A percentile compares a stretch with the other conserved stretches of the same genome.
phyloP scores from a whole-genome alignment of 148 eudicot genomes.

The Arbutus unedo region DNA sequence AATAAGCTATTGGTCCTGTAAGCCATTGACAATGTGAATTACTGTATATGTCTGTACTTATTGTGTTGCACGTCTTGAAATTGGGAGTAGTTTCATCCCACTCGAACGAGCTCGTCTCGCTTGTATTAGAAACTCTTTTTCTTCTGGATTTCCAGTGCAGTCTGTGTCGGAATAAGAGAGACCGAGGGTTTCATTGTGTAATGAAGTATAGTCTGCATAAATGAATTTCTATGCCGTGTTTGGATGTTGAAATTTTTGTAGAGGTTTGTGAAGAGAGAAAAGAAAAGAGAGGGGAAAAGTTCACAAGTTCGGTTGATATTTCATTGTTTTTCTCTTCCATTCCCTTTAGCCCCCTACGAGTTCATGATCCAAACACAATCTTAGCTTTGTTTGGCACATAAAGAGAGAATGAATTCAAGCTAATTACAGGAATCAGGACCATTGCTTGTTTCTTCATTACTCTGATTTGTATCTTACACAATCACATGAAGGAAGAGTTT shows the following conservation, averaged over 20 bases:
- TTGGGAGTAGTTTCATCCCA: not conserved
- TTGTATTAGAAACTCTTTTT: not conserved
- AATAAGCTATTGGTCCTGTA: not conserved
- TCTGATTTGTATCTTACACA: too few relatives aligned
- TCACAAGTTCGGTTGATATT: not conserved
- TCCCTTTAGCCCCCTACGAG: not conserved
- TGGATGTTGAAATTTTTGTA: not conserved
- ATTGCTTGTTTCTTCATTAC: too few relatives aligned
- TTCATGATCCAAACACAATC: not conserved
- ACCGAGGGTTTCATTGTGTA: not conserved
- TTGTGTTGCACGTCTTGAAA: not conserved
- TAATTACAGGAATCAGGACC: too few relatives aligned
- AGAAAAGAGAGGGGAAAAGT: not conserved
- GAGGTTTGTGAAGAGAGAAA: not conserved
- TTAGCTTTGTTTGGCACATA: too few relatives aligned
- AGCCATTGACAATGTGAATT: not conserved
- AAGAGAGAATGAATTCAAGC: too few relatives aligned
- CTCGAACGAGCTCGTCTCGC: not conserved
- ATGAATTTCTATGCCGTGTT: not conserved
- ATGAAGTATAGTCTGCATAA: not conserved
- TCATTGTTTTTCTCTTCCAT: not conserved
- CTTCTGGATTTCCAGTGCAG: not conserved
- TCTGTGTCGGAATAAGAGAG: not conserved
- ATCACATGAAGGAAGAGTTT: too few relatives aligned
- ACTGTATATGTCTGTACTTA: not conserved